phyloP scores from a whole-genome alignment of 2,329 filamentous ascomycete species.

The Colletotrichum cereale region DNA sequence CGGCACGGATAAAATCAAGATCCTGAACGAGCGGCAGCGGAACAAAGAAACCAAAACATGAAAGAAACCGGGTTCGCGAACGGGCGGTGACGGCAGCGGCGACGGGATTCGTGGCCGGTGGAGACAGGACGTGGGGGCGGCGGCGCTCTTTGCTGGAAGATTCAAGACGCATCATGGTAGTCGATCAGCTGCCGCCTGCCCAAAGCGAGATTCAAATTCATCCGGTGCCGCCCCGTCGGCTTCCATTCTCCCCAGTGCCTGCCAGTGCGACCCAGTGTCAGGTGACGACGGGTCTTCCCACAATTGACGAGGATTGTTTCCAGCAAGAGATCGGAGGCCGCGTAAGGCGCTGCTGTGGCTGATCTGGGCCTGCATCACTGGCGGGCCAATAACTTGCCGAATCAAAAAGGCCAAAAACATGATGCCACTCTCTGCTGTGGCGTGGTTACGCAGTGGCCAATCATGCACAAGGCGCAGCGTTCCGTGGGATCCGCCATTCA shows the following conservation, averaged over 20 bases:
- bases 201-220: background rate
- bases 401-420: background rate
- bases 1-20: background rate
- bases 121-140: background rate
- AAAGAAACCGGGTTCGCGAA: background rate
- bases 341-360: conserved; percentile 34
- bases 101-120: conserved; percentile 3
- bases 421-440: background rate
- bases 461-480: conserved; percentile 16
- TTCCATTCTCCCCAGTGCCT: background rate
- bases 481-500: background rate
- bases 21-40: background rate
- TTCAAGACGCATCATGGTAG: background rate
- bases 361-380: conserved; percentile 11
- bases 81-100: background rate
- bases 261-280: background rate
- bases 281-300: background rate
- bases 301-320: background rate
- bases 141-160: background rate
- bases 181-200: background rate
- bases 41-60: background rate
- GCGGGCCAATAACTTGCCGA: conserved; percentile 8
- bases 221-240: background rate
- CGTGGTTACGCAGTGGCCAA: background rate
- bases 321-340: conserved; percentile 22